These are phyloP conservation scores for Fusarium sp. DNA, from an alignment of 2,329 filamentous ascomycete genomes.

Conservation along the genomic window DNA sequence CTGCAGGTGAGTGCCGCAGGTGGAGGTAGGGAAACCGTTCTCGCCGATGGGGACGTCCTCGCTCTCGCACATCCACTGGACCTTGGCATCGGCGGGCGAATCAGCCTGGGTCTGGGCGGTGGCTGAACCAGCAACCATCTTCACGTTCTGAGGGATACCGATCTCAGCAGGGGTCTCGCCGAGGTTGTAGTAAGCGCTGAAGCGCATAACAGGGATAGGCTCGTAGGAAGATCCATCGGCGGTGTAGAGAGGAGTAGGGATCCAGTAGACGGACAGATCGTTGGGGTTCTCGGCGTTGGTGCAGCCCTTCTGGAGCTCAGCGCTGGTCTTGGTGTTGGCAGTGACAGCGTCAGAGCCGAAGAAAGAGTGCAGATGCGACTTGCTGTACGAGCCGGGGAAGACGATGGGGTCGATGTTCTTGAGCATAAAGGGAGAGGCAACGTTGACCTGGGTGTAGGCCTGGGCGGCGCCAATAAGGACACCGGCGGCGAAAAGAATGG, in stretches of 20 bases:
- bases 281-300: conserved; percentile 63
- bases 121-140: conserved; percentile 59
- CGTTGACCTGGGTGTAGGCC: conserved; percentile 43
- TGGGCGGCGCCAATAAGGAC: conserved; percentile 37
- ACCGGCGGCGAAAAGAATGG: conserved; percentile 35
- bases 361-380: conserved; percentile 56
- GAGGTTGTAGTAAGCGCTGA: conserved; percentile 63
- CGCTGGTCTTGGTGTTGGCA: conserved; percentile 49
- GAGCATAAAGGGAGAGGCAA: conserved; percentile 49
- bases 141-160: conserved; percentile 61
- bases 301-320: conserved; percentile 60
- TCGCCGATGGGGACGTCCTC: conserved; percentile 41
- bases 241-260: conserved; percentile 59
- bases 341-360: conserved; percentile 56
- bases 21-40: conserved; percentile 40
- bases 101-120: conserved; percentile 29
- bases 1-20: conserved; percentile 40
- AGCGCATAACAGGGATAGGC: conserved; percentile 54
- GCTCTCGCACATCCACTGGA: conserved; percentile 54
- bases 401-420: conserved; percentile 56
- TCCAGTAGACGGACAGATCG: conserved; percentile 63
- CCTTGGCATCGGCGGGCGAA: conserved; percentile 49
- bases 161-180: conserved; percentile 58
- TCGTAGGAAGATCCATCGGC: conserved; percentile 52
- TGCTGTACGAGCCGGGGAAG: conserved; percentile 51